Evolutionary conservation across 148 eudicot genomes (phyloP), one percentile per base, ranked within the genome.

Genomic region (Cornus controversa): DNA sequence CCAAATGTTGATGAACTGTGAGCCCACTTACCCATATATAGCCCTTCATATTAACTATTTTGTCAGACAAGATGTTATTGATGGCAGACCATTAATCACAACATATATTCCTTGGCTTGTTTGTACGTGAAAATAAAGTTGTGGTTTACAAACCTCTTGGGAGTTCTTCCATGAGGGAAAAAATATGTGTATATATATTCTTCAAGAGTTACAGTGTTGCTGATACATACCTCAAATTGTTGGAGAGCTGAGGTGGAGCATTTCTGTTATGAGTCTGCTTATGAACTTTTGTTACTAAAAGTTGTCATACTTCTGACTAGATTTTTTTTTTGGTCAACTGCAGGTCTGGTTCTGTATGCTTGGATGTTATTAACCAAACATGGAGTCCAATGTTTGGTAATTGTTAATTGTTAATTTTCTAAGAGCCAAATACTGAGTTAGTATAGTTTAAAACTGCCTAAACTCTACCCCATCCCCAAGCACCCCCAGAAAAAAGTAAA

Each of bases 381-480:
- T 93, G 97, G 97, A 93, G 97, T 84, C 97, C 97, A 60, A 93
- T 93, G 97, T 93, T 91, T 78, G 97, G 97, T 91, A 91, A 84
- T 81, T 75, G 24, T 70, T 91, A 91, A 84, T 81, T 75, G 24
- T 70, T 22, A 66, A 16, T 76, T 69, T 57, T 28, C 24, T 36
- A 4, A 25, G 25, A 28, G 69, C 65, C 60, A 60, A 58, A 37
- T 60, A 64, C 13, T 34, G 62, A 72, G 34, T 47, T 34, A 47
- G 22, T 53, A 53, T 73, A 36, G 1, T 40, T 34, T 3, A 31
- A 4, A 27, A 36, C 53, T 50, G 26, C 67, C 23, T 0, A 18
- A 27, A 53, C 7, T 40, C 45, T 40, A 40, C 45, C 45, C 45
- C 45, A 4, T 40, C 45, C 45, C 45, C 10, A 40, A 6, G 9